phyloP scores from a whole-genome alignment of 495 filamentous ascomycete species.

The Emericellopsis terricola region DNA sequence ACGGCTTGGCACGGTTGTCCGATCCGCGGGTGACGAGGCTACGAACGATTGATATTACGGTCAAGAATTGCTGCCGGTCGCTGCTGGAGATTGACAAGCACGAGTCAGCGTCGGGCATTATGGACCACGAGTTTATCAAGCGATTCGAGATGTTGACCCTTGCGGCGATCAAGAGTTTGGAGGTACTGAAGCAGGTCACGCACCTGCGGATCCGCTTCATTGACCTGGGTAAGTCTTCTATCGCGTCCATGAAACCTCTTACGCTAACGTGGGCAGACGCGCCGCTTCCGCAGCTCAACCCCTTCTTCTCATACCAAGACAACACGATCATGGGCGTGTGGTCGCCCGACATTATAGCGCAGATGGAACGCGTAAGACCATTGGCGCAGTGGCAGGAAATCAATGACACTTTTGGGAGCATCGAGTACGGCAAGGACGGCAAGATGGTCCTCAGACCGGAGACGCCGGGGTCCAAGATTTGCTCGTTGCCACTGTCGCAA shows the following conservation, averaged over 20 bases:
- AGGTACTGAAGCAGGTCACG: constrained; percentile 30
- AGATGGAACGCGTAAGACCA: constrained; percentile 34
- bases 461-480: constrained; percentile 22
- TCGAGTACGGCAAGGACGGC: constrained; percentile 32
- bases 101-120: constrained; percentile 45
- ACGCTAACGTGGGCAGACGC: constrained; percentile 23
- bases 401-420: constrained; percentile 33
- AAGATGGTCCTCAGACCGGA: constrained; percentile 27
- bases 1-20: constrained; percentile 20
- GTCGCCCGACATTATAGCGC: constrained; percentile 43
- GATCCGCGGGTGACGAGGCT: constrained; percentile 28
- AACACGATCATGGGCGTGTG: constrained; percentile 46
- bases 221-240: constrained; percentile 34
- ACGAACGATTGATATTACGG: constrained; percentile 45
- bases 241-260: constrained; percentile 5
- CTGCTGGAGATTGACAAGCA: constrained; percentile 25
- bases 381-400: constrained; percentile 36
- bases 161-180: constrained; percentile 36
- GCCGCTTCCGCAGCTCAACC: constrained; percentile 39
- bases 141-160: constrained; percentile 47
- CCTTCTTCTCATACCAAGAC: constrained; percentile 41
- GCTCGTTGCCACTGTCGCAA: constrained; percentile 28
- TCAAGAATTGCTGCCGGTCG: constrained; percentile 50
- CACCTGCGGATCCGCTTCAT: constrained; percentile 52
- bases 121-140: constrained; percentile 45